phyloP scores from a whole-genome alignment of 495 filamentous ascomycete genomes.

The Penicillium lagena region DNA sequence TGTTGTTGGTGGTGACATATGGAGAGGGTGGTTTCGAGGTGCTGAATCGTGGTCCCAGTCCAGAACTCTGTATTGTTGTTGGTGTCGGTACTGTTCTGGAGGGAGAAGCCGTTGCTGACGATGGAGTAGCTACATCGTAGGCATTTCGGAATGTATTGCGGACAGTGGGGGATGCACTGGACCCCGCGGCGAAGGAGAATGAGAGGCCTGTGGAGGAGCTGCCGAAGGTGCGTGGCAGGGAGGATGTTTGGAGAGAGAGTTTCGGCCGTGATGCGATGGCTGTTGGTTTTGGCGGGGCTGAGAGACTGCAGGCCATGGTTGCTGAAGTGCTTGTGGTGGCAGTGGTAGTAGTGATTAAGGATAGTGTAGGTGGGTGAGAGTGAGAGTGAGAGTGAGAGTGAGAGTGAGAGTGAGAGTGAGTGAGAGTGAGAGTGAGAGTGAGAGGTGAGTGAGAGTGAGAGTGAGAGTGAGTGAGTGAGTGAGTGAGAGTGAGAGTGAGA shows the following conservation, averaged over 20 bases:
- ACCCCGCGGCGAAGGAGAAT: constrained; percentile 49
- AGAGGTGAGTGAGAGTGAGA: constrained; percentile 15
- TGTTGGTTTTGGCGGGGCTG: constrained; percentile 13
- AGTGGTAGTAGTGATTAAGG: not conserved
- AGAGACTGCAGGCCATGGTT: constrained; percentile 20
- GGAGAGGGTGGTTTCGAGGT: constrained; percentile 26
- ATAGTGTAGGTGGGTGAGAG: constrained; percentile 17
- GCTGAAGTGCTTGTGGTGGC: not conserved
- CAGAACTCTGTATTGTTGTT: constrained; percentile 4
- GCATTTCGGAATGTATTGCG: constrained; percentile 81
- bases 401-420: constrained; percentile 3
- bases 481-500: constrained; percentile 11
- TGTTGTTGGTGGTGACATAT: constrained; percentile 18
- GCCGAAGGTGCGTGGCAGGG: constrained; percentile 45
- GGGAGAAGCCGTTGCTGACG: constrained; percentile 48
- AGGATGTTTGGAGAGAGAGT: constrained; percentile 70
- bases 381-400: constrained; percentile 2
- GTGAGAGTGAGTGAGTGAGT: not conserved
- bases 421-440: constrained; percentile 7
- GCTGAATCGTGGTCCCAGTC: constrained; percentile 12
- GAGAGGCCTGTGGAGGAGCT: constrained; percentile 49
- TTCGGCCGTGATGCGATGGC: constrained; percentile 58
- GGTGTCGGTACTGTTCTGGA: constrained; percentile 8
- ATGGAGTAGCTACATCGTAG: constrained; percentile 62
- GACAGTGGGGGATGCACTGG: constrained; percentile 64